Base-by-base conservation (phyloP, 179 eudicot genomes). In the Amaranthus tricolor region DNA sequence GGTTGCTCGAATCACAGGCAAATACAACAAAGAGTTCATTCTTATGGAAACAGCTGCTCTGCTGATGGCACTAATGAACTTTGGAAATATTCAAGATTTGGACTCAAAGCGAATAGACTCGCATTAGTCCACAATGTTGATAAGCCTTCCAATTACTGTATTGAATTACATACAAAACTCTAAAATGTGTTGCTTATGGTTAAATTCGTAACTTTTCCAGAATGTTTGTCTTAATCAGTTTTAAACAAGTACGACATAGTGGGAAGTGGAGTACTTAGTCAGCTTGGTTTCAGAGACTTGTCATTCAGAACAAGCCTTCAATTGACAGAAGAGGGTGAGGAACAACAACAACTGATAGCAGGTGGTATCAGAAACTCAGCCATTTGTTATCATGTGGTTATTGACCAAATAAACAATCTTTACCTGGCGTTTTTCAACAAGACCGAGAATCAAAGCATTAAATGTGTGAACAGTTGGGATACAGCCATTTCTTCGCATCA, bases 401-500 rank as follows among this genome's bases (percentile, higher is more conserved):
- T 58, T 72, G 54, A 45, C 11, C 17, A 9, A 14, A 60, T 17
- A 62, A 68, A 69, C 64, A 15, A 71, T 70, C 50, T 60, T 78
- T 84, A 92, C 97, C 97, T 91, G 97, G 24, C 83, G 92, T 78
- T 94, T 94, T 81, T 92, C 97, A 68, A 86, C 96, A 70, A 94
- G 96, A 55, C 98, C 98, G 49, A 89, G 88, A 81, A 94, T 75
- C 52, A 94, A 80, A 56, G 97, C 86, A 84, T 94, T 94, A 76
- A 72, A 92, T 9, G 96, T 90, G 70, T 92, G 90, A 47, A 89
- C 94, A 58, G 88, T 92, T 62, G 98, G 98, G 68, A 89, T 84
- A 81, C 98, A 94, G 51, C 98, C 98, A 80, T 87, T 87, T 83
- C 86, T 92, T 81, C 96, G 88, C 98, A 94, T 94, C 93, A 89